Evolutionary conservation across 2,329 filamentous ascomycete species (phyloP).

Genomic region (Sarocladium kiliense): DNA sequence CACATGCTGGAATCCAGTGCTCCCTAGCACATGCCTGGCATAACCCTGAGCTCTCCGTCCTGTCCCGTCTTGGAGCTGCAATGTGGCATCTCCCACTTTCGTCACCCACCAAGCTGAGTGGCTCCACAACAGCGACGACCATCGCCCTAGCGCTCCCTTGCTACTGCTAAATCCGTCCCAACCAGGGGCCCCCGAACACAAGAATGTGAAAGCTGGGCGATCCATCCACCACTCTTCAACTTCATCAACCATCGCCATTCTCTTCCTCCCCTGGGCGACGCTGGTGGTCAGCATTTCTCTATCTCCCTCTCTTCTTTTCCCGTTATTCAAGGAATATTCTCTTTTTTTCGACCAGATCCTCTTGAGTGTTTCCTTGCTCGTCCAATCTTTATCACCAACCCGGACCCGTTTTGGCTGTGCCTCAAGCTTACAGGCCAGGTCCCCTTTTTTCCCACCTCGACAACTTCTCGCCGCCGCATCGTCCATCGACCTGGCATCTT

Average conservation of each 20-base stretch:
- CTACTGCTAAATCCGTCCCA: not conserved
- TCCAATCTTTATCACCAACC: not conserved
- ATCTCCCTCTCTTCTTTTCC: not conserved
- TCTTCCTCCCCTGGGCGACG: conserved; percentile 1
- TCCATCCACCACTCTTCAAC: not conserved
- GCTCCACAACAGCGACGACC: not conserved
- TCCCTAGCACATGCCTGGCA: not conserved
- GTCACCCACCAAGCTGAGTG: not conserved
- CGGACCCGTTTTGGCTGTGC: not conserved
- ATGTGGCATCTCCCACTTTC: conserved; percentile 4
- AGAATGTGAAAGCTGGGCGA: not conserved
- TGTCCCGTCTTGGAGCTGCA: not conserved
- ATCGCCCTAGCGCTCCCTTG: too few species aligned
- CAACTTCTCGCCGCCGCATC: not conserved
- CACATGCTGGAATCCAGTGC: not conserved
- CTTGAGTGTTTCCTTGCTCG: conserved; percentile 8
- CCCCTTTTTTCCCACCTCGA: conserved; percentile 8
- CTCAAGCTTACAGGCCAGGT: conserved; percentile 6
- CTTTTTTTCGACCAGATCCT: conserved; percentile 4
- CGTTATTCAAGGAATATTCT: not conserved
- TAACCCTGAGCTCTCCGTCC: not conserved
- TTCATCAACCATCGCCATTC: not conserved
- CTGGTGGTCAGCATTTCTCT: conserved; percentile 4
- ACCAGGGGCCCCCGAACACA: not conserved
- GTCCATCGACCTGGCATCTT: not conserved